Conservation (phyloP, 2,329 filamentous ascomycete genomes). For the Fusarium sp. region DNA sequence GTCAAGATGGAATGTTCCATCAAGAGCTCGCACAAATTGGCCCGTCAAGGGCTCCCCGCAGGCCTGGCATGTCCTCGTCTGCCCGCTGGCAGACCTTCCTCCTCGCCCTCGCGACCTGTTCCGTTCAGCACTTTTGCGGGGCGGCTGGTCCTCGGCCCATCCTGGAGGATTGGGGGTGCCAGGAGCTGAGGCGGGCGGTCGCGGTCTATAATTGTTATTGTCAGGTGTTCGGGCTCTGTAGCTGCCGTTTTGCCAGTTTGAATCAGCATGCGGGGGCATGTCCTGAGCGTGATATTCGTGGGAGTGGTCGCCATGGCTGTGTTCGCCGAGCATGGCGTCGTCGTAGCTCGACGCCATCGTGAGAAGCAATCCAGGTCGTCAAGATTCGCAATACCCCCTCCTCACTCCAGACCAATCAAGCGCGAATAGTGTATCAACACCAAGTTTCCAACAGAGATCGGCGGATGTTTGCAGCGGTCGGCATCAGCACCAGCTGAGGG, state of each 20-base stretch:
- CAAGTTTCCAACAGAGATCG: constrained; percentile 52
- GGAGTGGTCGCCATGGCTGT: constrained; percentile 51
- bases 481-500: constrained; percentile 55
- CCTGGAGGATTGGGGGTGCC: constrained; percentile 50
- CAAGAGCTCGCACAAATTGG: constrained; percentile 94
- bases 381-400: constrained; percentile 45
- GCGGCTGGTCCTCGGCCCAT: constrained; percentile 58
- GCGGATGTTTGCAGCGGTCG: constrained; percentile 53
- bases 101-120: constrained; percentile 68
- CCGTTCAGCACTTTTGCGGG: constrained; percentile 68
- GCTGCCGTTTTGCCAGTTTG: constrained; percentile 56
- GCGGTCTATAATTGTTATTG: constrained; percentile 52
- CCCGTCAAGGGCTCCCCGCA: constrained; percentile 90
- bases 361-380: constrained; percentile 46
- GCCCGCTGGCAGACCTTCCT: constrained; percentile 69
- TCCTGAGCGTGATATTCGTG: constrained; percentile 46
- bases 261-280: constrained; percentile 51
- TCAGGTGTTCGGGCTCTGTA: constrained; percentile 56
- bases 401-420: constrained; percentile 47
- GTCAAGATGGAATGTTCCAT: constrained; percentile 95
- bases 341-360: constrained; percentile 64
- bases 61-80: constrained; percentile 81
- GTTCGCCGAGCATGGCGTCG: constrained; percentile 57
- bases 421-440: constrained; percentile 49
- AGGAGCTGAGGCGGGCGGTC: constrained; percentile 54